Evolutionary conservation across 2,329 filamentous ascomycete genomes (phyloP).

Genomic region (Fusarium sarcochroum): DNA sequence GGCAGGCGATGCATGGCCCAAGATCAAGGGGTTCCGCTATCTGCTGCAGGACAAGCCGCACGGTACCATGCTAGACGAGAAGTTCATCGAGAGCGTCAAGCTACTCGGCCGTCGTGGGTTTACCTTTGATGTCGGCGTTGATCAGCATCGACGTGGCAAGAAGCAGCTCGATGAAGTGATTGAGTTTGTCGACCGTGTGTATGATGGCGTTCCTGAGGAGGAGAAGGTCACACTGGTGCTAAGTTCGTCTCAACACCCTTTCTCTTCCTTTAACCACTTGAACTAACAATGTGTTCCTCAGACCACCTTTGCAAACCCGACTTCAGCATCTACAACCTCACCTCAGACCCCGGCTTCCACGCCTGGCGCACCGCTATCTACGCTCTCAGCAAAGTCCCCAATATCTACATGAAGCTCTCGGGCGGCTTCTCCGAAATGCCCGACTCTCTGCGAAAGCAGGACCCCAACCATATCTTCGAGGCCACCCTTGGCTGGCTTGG

Average conservation of each 20-base stretch:
- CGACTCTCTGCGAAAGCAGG: constrained; percentile 62
- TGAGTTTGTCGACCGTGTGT: constrained; percentile 77
- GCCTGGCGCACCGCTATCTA: constrained; percentile 80
- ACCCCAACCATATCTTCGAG: constrained; percentile 71
- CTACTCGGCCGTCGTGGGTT: constrained; percentile 74
- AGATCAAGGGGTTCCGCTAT: constrained; percentile 85
- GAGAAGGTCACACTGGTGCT: constrained; percentile 77
- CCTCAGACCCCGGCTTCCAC: constrained; percentile 70
- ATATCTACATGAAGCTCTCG: constrained; percentile 92
- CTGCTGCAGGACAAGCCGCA: constrained; percentile 82
- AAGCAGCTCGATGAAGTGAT: constrained; percentile 80
- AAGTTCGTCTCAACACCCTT: constrained; percentile 64
- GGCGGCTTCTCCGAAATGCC: constrained; percentile 87
- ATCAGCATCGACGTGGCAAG: constrained; percentile 81
- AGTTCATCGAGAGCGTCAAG: constrained; percentile 76
- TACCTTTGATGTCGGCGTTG: constrained; percentile 87
- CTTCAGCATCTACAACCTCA: constrained; percentile 72
- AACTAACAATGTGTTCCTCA: constrained; percentile 53
- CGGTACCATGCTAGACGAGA: constrained; percentile 73
- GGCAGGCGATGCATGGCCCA: constrained; percentile 75
- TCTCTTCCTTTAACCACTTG: neutral
- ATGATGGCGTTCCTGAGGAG: constrained; percentile 70
- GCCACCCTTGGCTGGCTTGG: constrained; percentile 79
- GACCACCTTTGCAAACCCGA: constrained; percentile 94
- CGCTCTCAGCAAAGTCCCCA: constrained; percentile 73